Percentiles rank a stretch among this genome's conserved stretches.
These are phyloP conservation scores for Pyrenochaeta sp. DNA, from an alignment of 2,329 filamentous ascomycete species.

Conservation along the genomic window DNA sequence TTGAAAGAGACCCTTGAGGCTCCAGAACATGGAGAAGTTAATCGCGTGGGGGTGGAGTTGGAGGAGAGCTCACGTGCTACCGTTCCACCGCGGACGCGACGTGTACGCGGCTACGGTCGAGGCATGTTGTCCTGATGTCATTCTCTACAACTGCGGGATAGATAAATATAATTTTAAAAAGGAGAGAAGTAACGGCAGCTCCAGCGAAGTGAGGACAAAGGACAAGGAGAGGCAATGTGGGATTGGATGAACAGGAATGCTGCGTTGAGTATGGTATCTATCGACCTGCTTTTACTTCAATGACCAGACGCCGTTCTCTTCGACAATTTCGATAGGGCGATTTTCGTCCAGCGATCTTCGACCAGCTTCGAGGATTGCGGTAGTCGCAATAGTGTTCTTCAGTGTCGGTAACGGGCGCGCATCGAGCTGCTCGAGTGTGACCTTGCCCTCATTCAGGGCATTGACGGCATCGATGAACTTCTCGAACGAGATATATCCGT, in stretches of 20 bases:
- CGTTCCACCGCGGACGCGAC: neutral
- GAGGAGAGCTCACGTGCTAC: neutral
- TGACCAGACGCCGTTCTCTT: conserved; percentile 72
- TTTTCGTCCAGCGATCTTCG: conserved; percentile 84
- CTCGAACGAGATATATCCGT: conserved; percentile 93
- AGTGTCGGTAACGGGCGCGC: conserved; percentile 83
- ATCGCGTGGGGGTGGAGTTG: conserved; percentile 3
- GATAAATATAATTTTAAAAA: too few species aligned
- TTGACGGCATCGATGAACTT: conserved; percentile 93
- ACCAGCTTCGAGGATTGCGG: conserved; percentile 89
- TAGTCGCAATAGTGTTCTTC: conserved; percentile 88
- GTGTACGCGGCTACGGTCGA: neutral
- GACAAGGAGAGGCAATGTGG: neutral
- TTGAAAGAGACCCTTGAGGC: neutral
- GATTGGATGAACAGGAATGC: neutral
- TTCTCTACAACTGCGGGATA: neutral
- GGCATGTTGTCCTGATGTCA: neutral
- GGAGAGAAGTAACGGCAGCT: too few species aligned
- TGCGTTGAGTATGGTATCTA: neutral
- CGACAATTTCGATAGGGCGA: conserved; percentile 76
- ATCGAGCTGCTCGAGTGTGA: conserved; percentile 79
- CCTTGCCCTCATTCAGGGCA: conserved; percentile 75
- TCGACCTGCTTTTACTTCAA: conserved; percentile 59
- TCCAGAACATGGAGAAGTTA: neutral
- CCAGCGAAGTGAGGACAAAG: too few species aligned